Base-by-base conservation (phyloP, 805 yeast species). In the Wickerhamomyces subpelliculosus region DNA sequence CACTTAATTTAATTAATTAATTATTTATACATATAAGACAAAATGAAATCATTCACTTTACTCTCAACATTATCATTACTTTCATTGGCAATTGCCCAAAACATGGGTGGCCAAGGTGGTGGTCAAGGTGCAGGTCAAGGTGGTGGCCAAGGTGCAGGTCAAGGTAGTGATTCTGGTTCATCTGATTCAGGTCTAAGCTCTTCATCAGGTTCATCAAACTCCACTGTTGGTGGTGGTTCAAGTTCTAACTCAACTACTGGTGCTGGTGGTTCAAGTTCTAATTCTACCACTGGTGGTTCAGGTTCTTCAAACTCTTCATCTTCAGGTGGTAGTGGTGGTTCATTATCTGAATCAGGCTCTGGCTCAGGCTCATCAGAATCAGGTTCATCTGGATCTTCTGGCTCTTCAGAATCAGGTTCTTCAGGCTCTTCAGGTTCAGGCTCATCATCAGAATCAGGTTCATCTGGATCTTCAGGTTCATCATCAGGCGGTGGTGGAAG, bases 391-490 rank as follows among this genome's bases (percentile, higher is more conserved):
- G 42, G 32, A 23, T 35, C 30, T 21, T 7, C 23, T 5, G 39
- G 33, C 21, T 31, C 31, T 26, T 29, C 29, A 21, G 39, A 37
- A 17, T 27, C 37, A 21, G 20, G 34, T 11, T 37, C 37, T 35
- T 23, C 40, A 17, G 34, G 44, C 21, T 37, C 40, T 13, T 43
- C 36, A 32, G 44, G 41, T 12, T 34, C 24, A 18, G 32, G 21
- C 19, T 18, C 23, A 24, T 32, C 37, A 31, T 30, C 25, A 17
- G 47, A 45, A 13, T 49, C 57, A 11, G 44, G 49, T 20, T 55
- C 52, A 20, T 32, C 22, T n/a, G 42, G 32, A 23, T 35, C 30
- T 21, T 7, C 23, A 9, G 39, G 33, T 25, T 31, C 31, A 21
- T 29, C 29, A 21, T 37, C 37, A 17, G 24, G 35, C 22, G 20